Conservation (phyloP, 345 rosid genomes). For the Brassica carinata region DNA sequence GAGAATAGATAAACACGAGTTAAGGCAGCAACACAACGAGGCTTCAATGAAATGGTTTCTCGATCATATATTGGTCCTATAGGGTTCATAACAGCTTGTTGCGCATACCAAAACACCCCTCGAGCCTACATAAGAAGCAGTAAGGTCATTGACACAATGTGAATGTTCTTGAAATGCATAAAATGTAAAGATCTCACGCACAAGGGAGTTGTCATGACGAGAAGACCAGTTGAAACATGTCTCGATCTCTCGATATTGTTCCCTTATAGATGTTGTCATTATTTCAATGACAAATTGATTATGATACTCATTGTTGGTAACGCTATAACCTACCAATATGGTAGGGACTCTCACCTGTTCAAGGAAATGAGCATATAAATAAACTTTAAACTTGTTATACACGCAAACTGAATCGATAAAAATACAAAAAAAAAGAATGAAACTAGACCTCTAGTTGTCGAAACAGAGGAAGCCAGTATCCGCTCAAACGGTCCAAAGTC, state of each 20-base stretch:
- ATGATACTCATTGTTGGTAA: slow-evolving; percentile 48
- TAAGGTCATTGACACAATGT: neutral
- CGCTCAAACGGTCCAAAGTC: slow-evolving; percentile 65
- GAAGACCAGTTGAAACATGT: slow-evolving; percentile 79
- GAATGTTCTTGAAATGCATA: neutral
- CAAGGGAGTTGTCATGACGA: neutral
- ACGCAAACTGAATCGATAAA: neutral
- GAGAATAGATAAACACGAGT: slow-evolving; percentile 78
- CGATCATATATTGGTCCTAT: slow-evolving; percentile 78
- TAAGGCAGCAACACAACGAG: slow-evolving; percentile 87
- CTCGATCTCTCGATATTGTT: slow-evolving; percentile 84
- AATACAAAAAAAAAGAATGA: neutral
- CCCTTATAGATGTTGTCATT: slow-evolving; percentile 84
- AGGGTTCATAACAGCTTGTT: slow-evolving; percentile 84
- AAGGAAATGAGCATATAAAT: neutral
- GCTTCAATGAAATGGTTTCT: slow-evolving; percentile 75
- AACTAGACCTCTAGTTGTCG: slow-evolving; percentile 32
- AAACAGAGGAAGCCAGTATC: slow-evolving; percentile 80
- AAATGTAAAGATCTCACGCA: slow-evolving; percentile 10
- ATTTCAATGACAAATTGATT: slow-evolving; percentile 60
- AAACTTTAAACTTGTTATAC: neutral
- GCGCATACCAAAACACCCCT: slow-evolving; percentile 77
- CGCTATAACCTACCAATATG: slow-evolving; percentile 74
- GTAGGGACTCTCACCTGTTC: slow-evolving; percentile 89
- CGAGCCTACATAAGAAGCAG: slow-evolving; percentile 51